Evolutionary conservation across 495 filamentous ascomycete genomes (phyloP).

Genomic region (Hamigera avellanea): DNA sequence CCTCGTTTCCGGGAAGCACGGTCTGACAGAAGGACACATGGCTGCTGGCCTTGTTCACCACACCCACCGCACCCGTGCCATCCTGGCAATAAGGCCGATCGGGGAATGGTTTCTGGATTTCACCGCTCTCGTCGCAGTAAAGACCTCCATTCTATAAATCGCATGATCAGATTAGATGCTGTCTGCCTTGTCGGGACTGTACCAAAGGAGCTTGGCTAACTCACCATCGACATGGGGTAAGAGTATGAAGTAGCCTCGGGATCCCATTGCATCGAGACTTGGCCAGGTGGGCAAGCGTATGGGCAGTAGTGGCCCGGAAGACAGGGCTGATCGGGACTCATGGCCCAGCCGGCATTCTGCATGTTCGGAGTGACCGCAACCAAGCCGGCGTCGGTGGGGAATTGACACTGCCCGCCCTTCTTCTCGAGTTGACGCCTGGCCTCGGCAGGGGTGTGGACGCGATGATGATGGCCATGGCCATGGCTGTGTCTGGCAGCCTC

Average conservation of each 20-base stretch:
- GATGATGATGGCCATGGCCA: constrained; percentile 21
- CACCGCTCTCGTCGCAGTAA: constrained; percentile 57
- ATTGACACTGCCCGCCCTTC: constrained; percentile 44
- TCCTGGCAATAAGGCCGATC: constrained; percentile 59
- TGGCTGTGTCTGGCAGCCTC: constrained; percentile 31
- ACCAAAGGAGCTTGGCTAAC: constrained; percentile 10
- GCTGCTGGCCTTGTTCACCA: constrained; percentile 49
- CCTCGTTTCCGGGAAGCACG: constrained; percentile 75
- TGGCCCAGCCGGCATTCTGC: constrained; percentile 69
- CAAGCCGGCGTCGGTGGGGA: constrained; percentile 58
- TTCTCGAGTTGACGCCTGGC: constrained; percentile 20
- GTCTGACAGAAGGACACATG: constrained; percentile 72
- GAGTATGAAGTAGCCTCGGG: constrained; percentile 52
- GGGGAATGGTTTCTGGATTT: constrained; percentile 61
- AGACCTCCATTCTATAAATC: constrained; percentile 57
- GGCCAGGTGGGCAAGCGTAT: constrained; percentile 63
- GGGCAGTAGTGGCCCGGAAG: constrained; percentile 62
- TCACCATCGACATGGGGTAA: constrained; percentile 65
- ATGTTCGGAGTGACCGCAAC: constrained; percentile 52
- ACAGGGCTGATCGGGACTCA: constrained; percentile 68
- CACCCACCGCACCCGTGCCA: constrained; percentile 52
- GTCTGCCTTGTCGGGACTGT: not conserved
- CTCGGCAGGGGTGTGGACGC: constrained; percentile 8
- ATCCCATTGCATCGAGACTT: constrained; percentile 76
- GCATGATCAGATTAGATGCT: constrained; percentile 13